Conservation (phyloP, 192 early-diverging fungal genomes). For the Pilaira anomala region DNA sequence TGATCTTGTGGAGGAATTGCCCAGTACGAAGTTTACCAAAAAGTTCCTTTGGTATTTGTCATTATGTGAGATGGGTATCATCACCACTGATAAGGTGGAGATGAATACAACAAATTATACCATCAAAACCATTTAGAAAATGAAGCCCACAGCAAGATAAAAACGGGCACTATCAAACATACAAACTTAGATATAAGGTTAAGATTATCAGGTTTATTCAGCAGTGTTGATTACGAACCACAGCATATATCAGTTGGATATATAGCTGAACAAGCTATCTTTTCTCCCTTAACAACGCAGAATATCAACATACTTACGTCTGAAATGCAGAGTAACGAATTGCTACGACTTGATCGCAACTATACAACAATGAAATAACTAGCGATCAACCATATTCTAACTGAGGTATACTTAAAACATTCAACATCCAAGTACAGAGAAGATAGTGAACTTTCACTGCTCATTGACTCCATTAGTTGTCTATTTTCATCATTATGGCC, state of each 20-base stretch:
- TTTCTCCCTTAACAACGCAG: too few relatives aligned
- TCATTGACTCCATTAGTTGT: not conserved
- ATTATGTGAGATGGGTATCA: not conserved
- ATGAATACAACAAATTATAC: not conserved
- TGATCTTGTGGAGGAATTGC: not conserved
- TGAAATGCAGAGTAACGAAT: too few relatives aligned
- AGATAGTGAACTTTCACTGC: not conserved
- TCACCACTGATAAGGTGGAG: not conserved
- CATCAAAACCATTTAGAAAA: not conserved
- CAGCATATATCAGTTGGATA: not conserved
- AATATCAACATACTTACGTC: too few relatives aligned
- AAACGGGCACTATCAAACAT: not conserved
- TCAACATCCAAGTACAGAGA: not conserved
- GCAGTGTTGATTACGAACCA: conserved; percentile 1
- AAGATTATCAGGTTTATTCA: not conserved
- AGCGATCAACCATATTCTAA: not conserved
- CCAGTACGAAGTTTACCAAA: not conserved
- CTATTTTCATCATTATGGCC: too few relatives aligned
- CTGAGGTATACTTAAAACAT: not conserved
- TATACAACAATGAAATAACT: too few relatives aligned
- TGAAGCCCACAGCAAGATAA: not conserved
- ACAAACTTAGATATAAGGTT: not conserved
- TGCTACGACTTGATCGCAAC: too few relatives aligned
- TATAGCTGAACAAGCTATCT: not conserved
- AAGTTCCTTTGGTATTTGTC: not conserved